Evolutionary conservation across 768 basidiomycete species (phyloP).

Genomic region (Lactifluus pinguis): DNA sequence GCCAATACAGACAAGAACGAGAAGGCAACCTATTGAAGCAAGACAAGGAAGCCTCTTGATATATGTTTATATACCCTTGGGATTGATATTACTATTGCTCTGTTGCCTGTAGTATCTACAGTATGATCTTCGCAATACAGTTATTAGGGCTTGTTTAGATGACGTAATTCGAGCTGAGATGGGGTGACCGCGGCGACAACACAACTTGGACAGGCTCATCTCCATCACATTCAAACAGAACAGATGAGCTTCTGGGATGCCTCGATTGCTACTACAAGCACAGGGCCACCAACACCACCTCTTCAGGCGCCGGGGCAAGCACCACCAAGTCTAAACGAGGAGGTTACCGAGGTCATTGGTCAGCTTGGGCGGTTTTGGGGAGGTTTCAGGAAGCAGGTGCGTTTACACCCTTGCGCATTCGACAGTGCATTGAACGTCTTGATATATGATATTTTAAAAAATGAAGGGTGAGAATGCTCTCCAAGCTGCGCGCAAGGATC

Average conservation of each 20-base stretch:
- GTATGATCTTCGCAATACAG: too few species aligned
- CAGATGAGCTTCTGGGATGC: slow-evolving; percentile 21
- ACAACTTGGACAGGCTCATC: background rate
- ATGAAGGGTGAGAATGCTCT: slow-evolving; percentile 59
- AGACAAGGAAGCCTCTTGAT: background rate
- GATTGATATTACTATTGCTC: background rate
- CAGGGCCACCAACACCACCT: slow-evolving; percentile 14
- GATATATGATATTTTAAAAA: background rate
- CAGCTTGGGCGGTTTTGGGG: slow-evolving; percentile 85
- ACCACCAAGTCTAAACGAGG: slow-evolving; percentile 65
- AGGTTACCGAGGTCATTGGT: slow-evolving; percentile 84
- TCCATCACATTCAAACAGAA: slow-evolving; percentile 13
- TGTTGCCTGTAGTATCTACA: too few species aligned
- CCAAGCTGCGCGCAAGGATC: slow-evolving; percentile 62
- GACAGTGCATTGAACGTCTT: background rate
- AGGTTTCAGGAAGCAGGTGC: slow-evolving; percentile 80
- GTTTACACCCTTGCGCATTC: slow-evolving; percentile 17
- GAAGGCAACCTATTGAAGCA: slow-evolving; percentile 1
- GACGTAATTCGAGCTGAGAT: too few species aligned
- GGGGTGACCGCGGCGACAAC: background rate
- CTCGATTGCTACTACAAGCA: background rate
- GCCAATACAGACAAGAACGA: slow-evolving; percentile 10
- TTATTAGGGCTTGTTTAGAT: background rate
- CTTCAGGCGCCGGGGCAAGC: slow-evolving; percentile 29
- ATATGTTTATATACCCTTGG: too few species aligned